Evolutionary conservation across 139 green algal genomes (phyloP).

Genomic region (Volvox reticuliferus): DNA sequence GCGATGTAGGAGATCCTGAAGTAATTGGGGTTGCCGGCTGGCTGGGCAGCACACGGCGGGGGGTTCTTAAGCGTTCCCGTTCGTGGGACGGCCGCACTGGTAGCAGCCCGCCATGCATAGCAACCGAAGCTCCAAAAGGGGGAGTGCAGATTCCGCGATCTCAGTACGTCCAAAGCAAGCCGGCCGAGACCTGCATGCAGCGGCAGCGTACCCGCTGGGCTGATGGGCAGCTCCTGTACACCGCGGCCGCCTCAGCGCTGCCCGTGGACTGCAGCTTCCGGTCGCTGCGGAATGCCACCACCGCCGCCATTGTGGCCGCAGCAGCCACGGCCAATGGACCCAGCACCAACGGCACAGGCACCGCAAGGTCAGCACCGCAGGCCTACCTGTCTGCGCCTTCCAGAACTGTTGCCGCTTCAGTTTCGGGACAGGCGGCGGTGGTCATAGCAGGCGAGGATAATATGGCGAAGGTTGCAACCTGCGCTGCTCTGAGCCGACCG

Average conservation of each 20-base stretch:
- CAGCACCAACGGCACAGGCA: no score
- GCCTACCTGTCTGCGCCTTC: no score
- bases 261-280: slow-evolving; percentile 16
- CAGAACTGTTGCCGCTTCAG: no score
- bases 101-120: background rate
- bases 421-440: no score
- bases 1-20: no score
- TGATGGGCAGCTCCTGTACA: slow-evolving; percentile 3
- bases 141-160: no score
- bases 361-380: no score
- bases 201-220: background rate
- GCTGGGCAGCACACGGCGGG: background rate
- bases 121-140: background rate
- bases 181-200: background rate
- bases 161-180: background rate
- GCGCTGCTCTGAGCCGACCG: no score
- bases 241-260: background rate
- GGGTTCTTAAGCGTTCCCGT: slow-evolving; percentile 31
- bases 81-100: slow-evolving; percentile 17
- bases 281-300: background rate
- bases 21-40: no score
- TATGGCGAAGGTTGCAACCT: no score
- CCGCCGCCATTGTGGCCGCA: background rate
- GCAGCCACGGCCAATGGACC: background rate
- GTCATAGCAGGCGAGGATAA: no score